Percentiles rank a stretch among this genome's conserved stretches.
Evolutionary conservation across 371 early-diverging fungal genomes (phyloP).

Genomic region (Lichtheimia hyalospora): DNA sequence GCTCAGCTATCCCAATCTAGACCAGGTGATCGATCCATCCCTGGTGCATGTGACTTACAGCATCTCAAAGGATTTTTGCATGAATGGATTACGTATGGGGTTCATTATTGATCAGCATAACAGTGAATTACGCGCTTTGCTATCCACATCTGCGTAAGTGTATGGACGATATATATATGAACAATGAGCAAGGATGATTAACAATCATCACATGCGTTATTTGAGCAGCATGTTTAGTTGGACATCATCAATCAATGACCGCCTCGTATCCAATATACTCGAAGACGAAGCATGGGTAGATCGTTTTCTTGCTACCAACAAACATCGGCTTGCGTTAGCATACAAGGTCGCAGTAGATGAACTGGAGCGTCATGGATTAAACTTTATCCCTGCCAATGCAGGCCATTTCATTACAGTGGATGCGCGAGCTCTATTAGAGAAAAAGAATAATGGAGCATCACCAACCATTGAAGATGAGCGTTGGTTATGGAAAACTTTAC

Average conservation of each 20-base stretch:
- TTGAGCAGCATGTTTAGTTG: conserved; percentile 54
- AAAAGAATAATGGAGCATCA: no score
- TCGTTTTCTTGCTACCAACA: conserved; percentile 55
- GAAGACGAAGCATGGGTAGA: conserved; percentile 60
- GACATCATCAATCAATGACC: conserved; percentile 54
- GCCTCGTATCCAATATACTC: conserved; percentile 55
- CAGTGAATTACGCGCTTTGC: conserved; percentile 32
- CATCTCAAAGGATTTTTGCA: conserved; percentile 76
- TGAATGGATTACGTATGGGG: conserved; percentile 72
- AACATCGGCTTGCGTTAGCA: conserved; percentile 45
- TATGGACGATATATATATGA: no score
- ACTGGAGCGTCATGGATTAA: conserved; percentile 45
- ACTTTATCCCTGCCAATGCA: conserved; percentile 58
- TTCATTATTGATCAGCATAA: conserved; percentile 70
- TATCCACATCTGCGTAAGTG: conserved; percentile 41
- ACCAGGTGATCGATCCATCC: conserved; percentile 59
- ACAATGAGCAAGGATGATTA: no score
- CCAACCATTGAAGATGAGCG: conserved; percentile 25
- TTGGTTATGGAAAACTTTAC: conserved; percentile 34
- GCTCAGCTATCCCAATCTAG: conserved; percentile 52
- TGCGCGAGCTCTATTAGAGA: not conserved
- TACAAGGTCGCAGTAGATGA: conserved; percentile 42
- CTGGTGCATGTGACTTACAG: conserved; percentile 74
- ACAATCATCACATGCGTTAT: no score
- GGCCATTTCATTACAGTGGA: conserved; percentile 74